Conservation (phyloP, 1,284 basidiomycete genomes). For the Singerocomus inundabilis region DNA sequence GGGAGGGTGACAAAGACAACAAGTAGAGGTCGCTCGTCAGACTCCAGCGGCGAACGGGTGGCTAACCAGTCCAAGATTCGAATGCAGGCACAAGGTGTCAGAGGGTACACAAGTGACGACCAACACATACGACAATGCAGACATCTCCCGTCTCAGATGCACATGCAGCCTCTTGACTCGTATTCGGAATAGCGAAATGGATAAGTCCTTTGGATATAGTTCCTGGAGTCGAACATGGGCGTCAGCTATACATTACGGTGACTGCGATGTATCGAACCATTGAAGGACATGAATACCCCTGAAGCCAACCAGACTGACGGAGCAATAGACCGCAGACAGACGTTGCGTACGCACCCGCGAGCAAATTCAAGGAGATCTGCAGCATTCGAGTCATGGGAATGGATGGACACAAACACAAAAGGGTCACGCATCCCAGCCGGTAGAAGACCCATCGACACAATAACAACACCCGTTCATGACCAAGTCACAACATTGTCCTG, state of each 20-base stretch:
- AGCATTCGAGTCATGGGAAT: slow-evolving; percentile 2
- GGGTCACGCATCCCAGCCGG: too few species aligned
- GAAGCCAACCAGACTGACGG: slow-evolving; percentile 30
- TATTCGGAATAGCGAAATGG: slow-evolving; percentile 49
- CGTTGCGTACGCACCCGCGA: slow-evolving; percentile 5
- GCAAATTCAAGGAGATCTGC: slow-evolving; percentile 6
- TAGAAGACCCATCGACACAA: too few species aligned
- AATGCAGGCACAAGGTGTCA: background rate
- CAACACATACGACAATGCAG: slow-evolving; percentile 40
- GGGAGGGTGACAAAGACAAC: slow-evolving; percentile 4
- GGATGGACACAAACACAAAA: background rate
- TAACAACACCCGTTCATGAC: too few species aligned
- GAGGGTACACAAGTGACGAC: background rate
- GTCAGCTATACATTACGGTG: slow-evolving; percentile 2
- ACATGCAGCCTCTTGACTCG: slow-evolving; percentile 40
- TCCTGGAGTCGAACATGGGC: slow-evolving; percentile 10
- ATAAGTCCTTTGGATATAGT: slow-evolving; percentile 38
- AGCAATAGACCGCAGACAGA: slow-evolving; percentile 24
- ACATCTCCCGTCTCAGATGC: slow-evolving; percentile 54
- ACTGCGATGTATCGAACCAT: slow-evolving; percentile 23
- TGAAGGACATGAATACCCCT: slow-evolving; percentile 30
- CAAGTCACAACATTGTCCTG: too few species aligned
- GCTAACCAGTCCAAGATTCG: slow-evolving; percentile 40
- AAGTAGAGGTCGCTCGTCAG: background rate
- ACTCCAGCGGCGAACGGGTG: slow-evolving; percentile 41